Percentiles rank a stretch among this genome's conserved stretches.
Conservation (phyloP, 768 basidiomycete species). For the Suillus variegatus region DNA sequence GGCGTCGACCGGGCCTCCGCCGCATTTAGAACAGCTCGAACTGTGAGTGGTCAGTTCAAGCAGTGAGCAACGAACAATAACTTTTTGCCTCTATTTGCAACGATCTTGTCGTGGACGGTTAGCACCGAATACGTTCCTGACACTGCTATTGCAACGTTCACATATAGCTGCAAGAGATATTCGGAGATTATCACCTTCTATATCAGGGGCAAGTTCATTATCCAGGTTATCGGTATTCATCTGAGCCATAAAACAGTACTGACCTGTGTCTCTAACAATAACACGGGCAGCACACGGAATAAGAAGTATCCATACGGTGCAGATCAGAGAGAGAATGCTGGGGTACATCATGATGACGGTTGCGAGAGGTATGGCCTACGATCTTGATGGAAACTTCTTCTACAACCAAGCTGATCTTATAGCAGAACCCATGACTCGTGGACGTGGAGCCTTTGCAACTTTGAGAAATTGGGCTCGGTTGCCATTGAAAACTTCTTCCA, state of each 20-base stretch:
- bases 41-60: slow-evolving; percentile 1
- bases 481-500: neutral
- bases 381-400: neutral
- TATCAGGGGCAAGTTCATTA: slow-evolving; percentile 1
- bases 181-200: neutral
- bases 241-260: neutral
- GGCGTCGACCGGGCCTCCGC: neutral
- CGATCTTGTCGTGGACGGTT: neutral
- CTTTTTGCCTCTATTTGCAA: neutral
- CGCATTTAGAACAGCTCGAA: neutral
- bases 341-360: neutral
- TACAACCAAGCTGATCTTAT: neutral
- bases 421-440: neutral
- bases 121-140: slow-evolving; percentile 1
- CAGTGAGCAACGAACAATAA: neutral
- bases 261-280: slow-evolving; percentile 4
- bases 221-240: neutral
- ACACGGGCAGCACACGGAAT: neutral
- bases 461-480: slow-evolving; percentile 4
- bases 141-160: neutral
- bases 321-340: neutral
- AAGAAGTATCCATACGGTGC: neutral
- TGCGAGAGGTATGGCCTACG: slow-evolving; percentile 1
- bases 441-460: neutral
- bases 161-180: neutral